Conservation (phyloP, 768 basidiomycete genomes). For the Podaxis rugospora region DNA sequence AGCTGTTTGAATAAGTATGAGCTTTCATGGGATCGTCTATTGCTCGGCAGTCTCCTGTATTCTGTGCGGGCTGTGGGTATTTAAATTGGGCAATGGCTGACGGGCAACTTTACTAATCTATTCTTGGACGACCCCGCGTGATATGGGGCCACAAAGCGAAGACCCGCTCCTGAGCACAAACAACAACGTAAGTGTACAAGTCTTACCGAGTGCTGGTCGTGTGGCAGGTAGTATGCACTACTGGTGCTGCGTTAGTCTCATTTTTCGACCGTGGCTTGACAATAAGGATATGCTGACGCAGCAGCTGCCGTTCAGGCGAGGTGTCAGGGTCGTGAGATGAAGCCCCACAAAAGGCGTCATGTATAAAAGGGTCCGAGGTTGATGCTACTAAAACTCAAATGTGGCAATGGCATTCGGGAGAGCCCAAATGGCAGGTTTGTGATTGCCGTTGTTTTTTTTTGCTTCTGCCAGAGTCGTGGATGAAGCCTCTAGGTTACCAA, state of each 20-base stretch:
- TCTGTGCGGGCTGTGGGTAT: background rate
- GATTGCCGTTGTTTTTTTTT: background rate
- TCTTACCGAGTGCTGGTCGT: background rate
- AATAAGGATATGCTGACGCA: background rate
- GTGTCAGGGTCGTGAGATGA: background rate
- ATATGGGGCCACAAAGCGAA: background rate
- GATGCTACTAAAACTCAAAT: background rate
- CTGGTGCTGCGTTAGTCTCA: background rate
- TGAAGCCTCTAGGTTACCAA: background rate
- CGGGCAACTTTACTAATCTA: background rate
- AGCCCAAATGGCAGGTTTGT: background rate
- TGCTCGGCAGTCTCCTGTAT: slow-evolving; percentile 1
- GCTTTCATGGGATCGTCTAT: background rate
- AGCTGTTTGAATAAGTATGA: background rate
- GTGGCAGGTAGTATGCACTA: background rate
- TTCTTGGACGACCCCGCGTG: slow-evolving; percentile 8
- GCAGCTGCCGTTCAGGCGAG: background rate
- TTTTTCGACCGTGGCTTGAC: background rate
- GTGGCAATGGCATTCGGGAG: background rate
- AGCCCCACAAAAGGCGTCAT: background rate
- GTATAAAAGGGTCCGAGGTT: background rate
- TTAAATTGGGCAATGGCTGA: background rate
- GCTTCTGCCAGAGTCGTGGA: background rate
- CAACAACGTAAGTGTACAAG: background rate
- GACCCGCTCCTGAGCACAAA: background rate